Conservation (phyloP, 441 rosid genomes). For the Aquilaria agallochum region DNA sequence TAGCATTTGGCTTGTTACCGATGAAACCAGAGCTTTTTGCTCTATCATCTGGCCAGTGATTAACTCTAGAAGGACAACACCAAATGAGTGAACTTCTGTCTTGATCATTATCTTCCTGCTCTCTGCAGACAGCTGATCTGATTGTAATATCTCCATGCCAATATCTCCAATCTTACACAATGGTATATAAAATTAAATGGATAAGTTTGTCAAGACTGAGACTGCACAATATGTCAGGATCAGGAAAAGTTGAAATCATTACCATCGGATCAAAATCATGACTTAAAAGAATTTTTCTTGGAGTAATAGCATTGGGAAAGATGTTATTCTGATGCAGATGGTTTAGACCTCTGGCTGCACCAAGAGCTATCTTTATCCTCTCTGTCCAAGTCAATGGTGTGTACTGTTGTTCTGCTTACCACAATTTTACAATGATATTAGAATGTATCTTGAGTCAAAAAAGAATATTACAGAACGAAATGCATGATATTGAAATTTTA, state of each 20-base stretch:
- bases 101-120: slow-evolving; percentile 18
- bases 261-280: slow-evolving; percentile 43
- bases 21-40: slow-evolving; percentile 20
- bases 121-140: slow-evolving; percentile 14
- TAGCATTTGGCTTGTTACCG: slow-evolving; percentile 25
- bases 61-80: slow-evolving; percentile 38
- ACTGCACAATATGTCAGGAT: background rate
- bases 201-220: background rate
- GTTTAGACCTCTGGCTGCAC: slow-evolving; percentile 35
- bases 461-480: background rate
- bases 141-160: slow-evolving; percentile 15
- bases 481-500: background rate
- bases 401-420: slow-evolving; percentile 29
- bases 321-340: slow-evolving; percentile 35
- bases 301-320: slow-evolving; percentile 28
- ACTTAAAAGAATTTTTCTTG: slow-evolving; percentile 36
- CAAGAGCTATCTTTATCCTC: slow-evolving; percentile 36
- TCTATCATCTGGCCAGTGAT: slow-evolving; percentile 24
- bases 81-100: slow-evolving; percentile 42
- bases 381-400: slow-evolving; percentile 31
- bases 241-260: slow-evolving; percentile 6
- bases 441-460: background rate
- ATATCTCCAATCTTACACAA: slow-evolving; percentile 33
- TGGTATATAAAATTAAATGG: background rate
- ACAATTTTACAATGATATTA: background rate